These are phyloP conservation scores for Penicillium sp. DNA, from an alignment of 2,329 filamentous ascomycete species.

Conservation along the genomic window DNA sequence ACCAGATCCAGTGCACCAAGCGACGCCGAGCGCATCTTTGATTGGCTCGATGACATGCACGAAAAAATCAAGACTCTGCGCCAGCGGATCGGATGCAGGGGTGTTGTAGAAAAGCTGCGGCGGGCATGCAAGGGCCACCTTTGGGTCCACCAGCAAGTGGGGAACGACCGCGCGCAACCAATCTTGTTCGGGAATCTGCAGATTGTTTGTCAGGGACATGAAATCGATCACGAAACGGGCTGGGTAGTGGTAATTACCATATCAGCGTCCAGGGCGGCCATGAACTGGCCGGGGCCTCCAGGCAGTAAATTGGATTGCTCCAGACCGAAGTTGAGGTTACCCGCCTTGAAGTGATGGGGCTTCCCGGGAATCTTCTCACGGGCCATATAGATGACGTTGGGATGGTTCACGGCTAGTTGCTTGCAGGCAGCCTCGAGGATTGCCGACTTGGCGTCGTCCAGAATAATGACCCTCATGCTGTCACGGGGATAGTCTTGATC, in stretches of 20 bases:
- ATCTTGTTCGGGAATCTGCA: slow-evolving; percentile 55
- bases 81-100: slow-evolving; percentile 56
- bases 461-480: slow-evolving; percentile 37
- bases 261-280: slow-evolving; percentile 63
- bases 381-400: slow-evolving; percentile 44
- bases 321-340: slow-evolving; percentile 60
- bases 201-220: slow-evolving; percentile 9
- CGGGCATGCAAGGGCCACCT: slow-evolving; percentile 58
- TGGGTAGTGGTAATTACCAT: slow-evolving; percentile 45
- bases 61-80: slow-evolving; percentile 57
- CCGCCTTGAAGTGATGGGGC: slow-evolving; percentile 58
- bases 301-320: slow-evolving; percentile 51
- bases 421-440: slow-evolving; percentile 36
- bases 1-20: slow-evolving; percentile 64
- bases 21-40: slow-evolving; percentile 49
- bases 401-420: slow-evolving; percentile 34
- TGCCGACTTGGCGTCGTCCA: slow-evolving; percentile 40
- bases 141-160: slow-evolving; percentile 55
- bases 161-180: slow-evolving; percentile 60
- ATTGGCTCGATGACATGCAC: slow-evolving; percentile 51
- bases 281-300: slow-evolving; percentile 55
- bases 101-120: slow-evolving; percentile 63
- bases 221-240: background rate
- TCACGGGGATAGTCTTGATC: slow-evolving; percentile 43
- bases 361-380: slow-evolving; percentile 41